Evolutionary conservation across 139 green algal genomes (phyloP).

Genomic region (Mesostigma viride): DNA sequence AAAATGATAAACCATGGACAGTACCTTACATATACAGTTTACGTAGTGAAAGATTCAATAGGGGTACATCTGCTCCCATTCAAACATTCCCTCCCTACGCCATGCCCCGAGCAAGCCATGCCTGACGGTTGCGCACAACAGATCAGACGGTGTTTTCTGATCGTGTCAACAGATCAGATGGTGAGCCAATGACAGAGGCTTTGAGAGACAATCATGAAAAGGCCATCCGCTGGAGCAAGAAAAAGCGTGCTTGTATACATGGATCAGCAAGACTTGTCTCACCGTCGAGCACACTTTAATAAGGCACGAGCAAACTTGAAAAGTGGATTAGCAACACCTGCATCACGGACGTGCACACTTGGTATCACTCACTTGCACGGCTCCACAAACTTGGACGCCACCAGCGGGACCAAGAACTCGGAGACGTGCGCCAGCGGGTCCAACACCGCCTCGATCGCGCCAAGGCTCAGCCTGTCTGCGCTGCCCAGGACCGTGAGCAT

Average conservation of each 20-base stretch:
- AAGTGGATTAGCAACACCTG: slow-evolving; percentile 11
- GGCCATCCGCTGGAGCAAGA: slow-evolving; percentile 16
- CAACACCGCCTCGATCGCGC: slow-evolving; percentile 14
- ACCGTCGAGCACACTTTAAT: slow-evolving; percentile 31
- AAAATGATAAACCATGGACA: too few species aligned
- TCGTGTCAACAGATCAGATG: too few species aligned
- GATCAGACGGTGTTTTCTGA: too few species aligned
- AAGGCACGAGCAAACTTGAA: slow-evolving; percentile 13
- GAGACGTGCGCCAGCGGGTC: slow-evolving; percentile 11
- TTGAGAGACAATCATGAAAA: slow-evolving; percentile 21
- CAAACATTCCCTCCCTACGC: too few species aligned
- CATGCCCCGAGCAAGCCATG: too few species aligned
- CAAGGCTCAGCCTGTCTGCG: neutral
- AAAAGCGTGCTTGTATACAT: neutral
- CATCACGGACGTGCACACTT: too few species aligned
- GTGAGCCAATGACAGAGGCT: slow-evolving; percentile 11
- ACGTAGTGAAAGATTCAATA: too few species aligned
- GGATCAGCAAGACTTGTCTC: slow-evolving; percentile 12
- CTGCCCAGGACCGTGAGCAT: slow-evolving; percentile 8
- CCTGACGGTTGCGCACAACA: too few species aligned
- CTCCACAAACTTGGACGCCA: slow-evolving; percentile 13
- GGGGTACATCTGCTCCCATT: too few species aligned
- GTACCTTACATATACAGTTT: too few species aligned
- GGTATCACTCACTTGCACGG: too few species aligned
- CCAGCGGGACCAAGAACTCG: slow-evolving; percentile 15